Base-by-base conservation (phyloP, 495 filamentous ascomycete species). In the Aspergillus incahuasiensis region DNA sequence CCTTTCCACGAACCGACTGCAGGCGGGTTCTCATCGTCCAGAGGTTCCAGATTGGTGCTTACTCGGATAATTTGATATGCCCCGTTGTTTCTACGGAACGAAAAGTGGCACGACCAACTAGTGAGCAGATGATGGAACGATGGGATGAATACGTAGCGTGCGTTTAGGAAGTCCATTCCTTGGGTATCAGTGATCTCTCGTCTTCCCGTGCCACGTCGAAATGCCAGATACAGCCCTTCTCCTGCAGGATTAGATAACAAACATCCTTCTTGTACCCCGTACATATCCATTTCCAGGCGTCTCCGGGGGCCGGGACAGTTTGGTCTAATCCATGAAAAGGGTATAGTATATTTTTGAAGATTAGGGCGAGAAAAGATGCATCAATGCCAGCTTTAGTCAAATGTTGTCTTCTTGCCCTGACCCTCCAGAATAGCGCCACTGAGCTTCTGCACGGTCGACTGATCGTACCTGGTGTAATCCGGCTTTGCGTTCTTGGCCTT, bases 361-460 rank as follows among this genome's bases (percentile, higher is more conserved):
- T 40, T n/a, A 40, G 1, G 34, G 34, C n/a, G 38, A 40, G n/a
- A 40, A 20, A 18, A 13, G 19, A 8, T 1, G 24, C 38, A 24
- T 40, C 34, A 12, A 21, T 40, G 16, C 32, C 20, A 6, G 12
- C 35, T 21, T 71, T 60, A 90, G 59, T 89, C 88, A 71, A 97
- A 96, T 0, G 81, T 89, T 45, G 79, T 83, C 75, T 94, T 97
- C 75, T 85, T 90, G 42, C 94, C 94, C 57, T 86, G 76, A n/a
- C 78, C 74, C 66, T 87, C 85, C 13, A 91, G 86, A 68, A 94
- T 89, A 8, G 83, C 89, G 46, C 88, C 89, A 32, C 85, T 91
- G 56, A 82, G 74, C 63, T 85, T 73, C 41, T 77, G 73, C 51
- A 77, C 74, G n/a, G 74, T 75, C 43, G 70, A 70, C 56, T 72